A percentile compares a stretch with the other conserved stretches of the same genome.
Evolutionary conservation across 2,329 filamentous ascomycete species (phyloP).

Genomic region (Penicillium nordicum): DNA sequence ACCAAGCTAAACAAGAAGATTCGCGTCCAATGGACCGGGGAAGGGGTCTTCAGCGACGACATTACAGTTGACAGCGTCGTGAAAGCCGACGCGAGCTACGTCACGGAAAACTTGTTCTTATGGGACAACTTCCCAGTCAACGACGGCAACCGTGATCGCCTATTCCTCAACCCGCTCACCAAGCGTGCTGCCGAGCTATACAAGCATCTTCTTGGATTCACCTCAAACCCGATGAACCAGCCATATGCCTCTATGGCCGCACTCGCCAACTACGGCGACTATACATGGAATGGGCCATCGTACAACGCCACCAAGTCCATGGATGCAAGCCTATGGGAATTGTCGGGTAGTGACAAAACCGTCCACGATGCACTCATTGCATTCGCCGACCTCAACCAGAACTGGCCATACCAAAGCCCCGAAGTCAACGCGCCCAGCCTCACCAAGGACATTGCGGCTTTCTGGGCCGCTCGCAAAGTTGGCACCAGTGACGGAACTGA

Average conservation of each 20-base stretch:
- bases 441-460: not conserved
- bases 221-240: conserved; percentile 22
- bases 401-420: not conserved
- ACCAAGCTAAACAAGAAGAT: conserved; percentile 23
- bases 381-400: not conserved
- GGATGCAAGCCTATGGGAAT: not conserved
- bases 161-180: conserved; percentile 25
- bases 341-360: not conserved
- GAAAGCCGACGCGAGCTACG: conserved; percentile 16
- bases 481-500: not conserved
- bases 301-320: not conserved
- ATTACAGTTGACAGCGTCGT: conserved; percentile 11
- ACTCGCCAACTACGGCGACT: not conserved
- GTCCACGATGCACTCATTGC: not conserved
- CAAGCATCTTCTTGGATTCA: conserved; percentile 23
- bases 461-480: not conserved
- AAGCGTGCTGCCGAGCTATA: conserved; percentile 17
- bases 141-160: conserved; percentile 18
- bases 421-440: not conserved
- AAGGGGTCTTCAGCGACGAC: conserved; percentile 22
- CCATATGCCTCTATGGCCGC: conserved; percentile 3
- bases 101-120: conserved; percentile 22
- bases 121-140: conserved; percentile 29
- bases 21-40: conserved; percentile 25
- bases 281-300: not conserved